A percentile compares a stretch with the other conserved stretches of the same genome.
Conservation (phyloP, 2,329 filamentous ascomycete species). For the Fusarium goolgardi region DNA sequence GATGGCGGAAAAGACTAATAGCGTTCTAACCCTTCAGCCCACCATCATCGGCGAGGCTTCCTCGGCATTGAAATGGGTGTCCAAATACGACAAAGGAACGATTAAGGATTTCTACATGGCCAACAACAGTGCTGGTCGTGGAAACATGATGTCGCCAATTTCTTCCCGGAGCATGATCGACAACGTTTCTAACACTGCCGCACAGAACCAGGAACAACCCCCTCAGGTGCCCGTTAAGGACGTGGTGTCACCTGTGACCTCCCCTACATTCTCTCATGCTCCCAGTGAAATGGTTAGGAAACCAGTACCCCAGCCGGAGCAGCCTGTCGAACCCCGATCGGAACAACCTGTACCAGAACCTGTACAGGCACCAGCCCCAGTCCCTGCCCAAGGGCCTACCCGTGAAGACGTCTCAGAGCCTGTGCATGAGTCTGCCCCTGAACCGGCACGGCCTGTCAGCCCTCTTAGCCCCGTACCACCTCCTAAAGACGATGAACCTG, state of each 20-base stretch:
- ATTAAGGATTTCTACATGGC: conserved; percentile 88
- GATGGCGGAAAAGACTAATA: conserved; percentile 82
- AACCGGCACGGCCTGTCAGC: conserved; percentile 25
- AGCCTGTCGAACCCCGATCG: conserved; percentile 4
- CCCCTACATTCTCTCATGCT: conserved; percentile 44
- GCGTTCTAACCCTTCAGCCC: conserved; percentile 88
- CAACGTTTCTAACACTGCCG: conserved; percentile 17
- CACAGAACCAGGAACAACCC: conserved; percentile 45
- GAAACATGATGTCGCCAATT: conserved; percentile 55
- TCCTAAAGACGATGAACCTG: conserved; percentile 43
- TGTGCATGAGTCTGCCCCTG: conserved; percentile 13
- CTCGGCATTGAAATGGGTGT: conserved; percentile 96
- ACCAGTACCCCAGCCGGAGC: conserved; percentile 30
- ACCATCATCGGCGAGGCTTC: conserved; percentile 87
- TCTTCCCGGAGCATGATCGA: conserved; percentile 52
- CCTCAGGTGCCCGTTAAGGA: conserved; percentile 60
- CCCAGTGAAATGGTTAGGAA: conserved; percentile 37
- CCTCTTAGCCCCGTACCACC: conserved; percentile 40
- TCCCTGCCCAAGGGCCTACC: not conserved
- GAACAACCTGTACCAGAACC: conserved; percentile 20
- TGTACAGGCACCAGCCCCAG: conserved; percentile 3
- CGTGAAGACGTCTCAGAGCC: conserved; percentile 13
- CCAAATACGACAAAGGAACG: conserved; percentile 89
- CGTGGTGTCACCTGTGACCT: conserved; percentile 29
- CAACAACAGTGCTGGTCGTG: conserved; percentile 77